A percentile compares a stretch with the other conserved stretches of the same genome.
Evolutionary conservation across 2,329 filamentous ascomycete genomes (phyloP).

Genomic region (Stachybotrys chartarum): DNA sequence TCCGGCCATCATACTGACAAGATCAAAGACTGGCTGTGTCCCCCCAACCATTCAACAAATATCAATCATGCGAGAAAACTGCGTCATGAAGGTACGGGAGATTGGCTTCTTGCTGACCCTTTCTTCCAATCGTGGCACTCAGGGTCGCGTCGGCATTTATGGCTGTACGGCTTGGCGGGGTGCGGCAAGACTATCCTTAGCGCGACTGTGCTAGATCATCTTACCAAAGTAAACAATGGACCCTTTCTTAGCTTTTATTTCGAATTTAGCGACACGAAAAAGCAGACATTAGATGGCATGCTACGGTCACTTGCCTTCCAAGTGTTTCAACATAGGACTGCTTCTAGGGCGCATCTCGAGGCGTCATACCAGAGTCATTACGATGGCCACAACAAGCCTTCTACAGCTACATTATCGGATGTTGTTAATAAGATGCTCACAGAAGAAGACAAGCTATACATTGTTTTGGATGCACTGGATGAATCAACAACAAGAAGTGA

Average conservation of each 20-base stretch:
- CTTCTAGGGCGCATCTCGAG: background rate
- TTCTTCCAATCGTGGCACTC: background rate
- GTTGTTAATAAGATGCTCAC: background rate
- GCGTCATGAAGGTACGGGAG: background rate
- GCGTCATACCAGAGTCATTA: background rate
- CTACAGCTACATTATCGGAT: background rate
- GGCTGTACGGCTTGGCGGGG: slow-evolving; percentile 6
- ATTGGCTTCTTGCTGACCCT: background rate
- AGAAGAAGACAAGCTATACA: background rate
- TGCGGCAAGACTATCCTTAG: slow-evolving; percentile 8
- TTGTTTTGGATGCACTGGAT: background rate
- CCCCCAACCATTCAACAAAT: background rate
- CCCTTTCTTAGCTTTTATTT: slow-evolving; percentile 7
- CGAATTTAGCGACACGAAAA: slow-evolving; percentile 7
- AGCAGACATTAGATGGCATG: slow-evolving; percentile 8
- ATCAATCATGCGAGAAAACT: background rate
- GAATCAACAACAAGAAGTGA: background rate
- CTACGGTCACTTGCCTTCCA: slow-evolving; percentile 8
- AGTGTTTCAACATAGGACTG: slow-evolving; percentile 7
- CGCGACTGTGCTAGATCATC: slow-evolving; percentile 3
- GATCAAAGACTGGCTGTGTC: background rate
- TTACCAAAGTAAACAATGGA: background rate
- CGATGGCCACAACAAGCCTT: background rate
- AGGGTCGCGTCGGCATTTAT: slow-evolving; percentile 6
- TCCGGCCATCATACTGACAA: background rate